Evolutionary conservation across 2,329 filamentous ascomycete genomes (phyloP), one percentile per base, ranked within the genome.

Genomic region (Aspergillus sclerotialis): DNA sequence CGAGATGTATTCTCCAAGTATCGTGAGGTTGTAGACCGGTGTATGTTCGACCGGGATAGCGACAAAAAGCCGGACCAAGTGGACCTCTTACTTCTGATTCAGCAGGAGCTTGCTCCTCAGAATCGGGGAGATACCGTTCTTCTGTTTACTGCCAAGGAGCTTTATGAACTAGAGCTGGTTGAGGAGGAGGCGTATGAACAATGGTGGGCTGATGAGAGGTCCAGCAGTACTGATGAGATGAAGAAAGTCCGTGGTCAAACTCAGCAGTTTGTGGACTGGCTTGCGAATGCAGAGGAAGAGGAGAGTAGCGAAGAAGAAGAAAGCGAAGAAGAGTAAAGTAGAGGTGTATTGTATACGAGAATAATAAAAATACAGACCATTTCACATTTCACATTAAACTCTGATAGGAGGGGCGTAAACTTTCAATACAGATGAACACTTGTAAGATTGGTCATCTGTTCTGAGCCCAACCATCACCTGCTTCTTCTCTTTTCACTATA

Each of bases 151-250:
- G 75, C 87, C 46, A 92, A 93, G 65, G 84, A 88, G 60, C 69
- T 96, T 33, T 93, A 94, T 56, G 78, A 84, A 45, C 63, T 84
- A 31, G 92, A 96, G 45, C 73, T 94, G 11, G 65, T 95, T 2
- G 87, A 94, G 56, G 87, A 94, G 53, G 89, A 95, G 27, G 88
- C 84, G 0, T 84, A 94, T 46, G 66, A 90, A 50, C 74, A 75
- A 30, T 98, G 92, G 92, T 96, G 89, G 89, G 75, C 70, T 13
- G 82, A 94, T 57, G 71, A 74, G 61, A 71, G 80, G 51, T 81
- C 82, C 5, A 73, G 65, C 15, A 79, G 78, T 36, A 78, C 70
- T 10, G 82, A 84, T 36, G 75, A 76, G 34, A 77, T 95, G 80
- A 63, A 63, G 39, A 73, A 66, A 32, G 76, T 95, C 11, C 80